Evolutionary conservation across 1,284 basidiomycete species (phyloP).

Genomic region (Leccinum angustisporum): DNA sequence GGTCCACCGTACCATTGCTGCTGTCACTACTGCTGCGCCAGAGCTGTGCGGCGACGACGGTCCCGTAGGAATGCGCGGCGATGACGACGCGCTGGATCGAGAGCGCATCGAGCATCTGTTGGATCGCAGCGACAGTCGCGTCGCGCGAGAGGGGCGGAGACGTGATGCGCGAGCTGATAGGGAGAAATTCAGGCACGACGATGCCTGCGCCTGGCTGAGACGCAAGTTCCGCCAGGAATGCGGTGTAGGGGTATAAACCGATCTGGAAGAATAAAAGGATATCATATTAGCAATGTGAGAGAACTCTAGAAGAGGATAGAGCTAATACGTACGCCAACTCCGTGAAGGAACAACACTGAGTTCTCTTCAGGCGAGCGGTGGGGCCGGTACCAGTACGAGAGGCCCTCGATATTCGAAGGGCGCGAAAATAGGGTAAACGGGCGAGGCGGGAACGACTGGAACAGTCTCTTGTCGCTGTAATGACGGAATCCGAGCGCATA

Average conservation of each 20-base stretch:
- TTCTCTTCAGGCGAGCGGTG: constrained; percentile 47
- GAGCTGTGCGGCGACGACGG: constrained; percentile 51
- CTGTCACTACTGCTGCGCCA: constrained; percentile 30
- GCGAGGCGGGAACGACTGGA: constrained; percentile 53
- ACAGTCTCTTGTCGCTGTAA: constrained; percentile 41
- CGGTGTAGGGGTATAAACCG: constrained; percentile 56
- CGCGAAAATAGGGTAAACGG: constrained; percentile 46
- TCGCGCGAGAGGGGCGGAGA: constrained; percentile 26
- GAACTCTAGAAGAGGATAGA: neutral
- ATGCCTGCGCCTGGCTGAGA: constrained; percentile 49
- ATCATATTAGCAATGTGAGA: no score
- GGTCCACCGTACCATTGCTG: neutral
- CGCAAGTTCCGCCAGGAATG: constrained; percentile 48
- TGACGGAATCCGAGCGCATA: constrained; percentile 51
- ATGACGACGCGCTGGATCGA: constrained; percentile 43
- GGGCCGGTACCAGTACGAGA: constrained; percentile 66
- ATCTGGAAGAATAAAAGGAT: constrained; percentile 43
- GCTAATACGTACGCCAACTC: constrained; percentile 52
- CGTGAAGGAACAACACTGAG: constrained; percentile 63
- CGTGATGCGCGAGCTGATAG: constrained; percentile 61
- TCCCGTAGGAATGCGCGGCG: constrained; percentile 63
- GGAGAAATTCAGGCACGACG: constrained; percentile 57
- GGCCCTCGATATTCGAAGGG: constrained; percentile 36
- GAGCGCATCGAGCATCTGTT: no score
- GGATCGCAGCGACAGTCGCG: constrained; percentile 20